Evolutionary conservation across 2,329 filamentous ascomycete genomes (phyloP), one percentile per base, ranked within the genome.

Genomic region (Alternaria consortialis): DNA sequence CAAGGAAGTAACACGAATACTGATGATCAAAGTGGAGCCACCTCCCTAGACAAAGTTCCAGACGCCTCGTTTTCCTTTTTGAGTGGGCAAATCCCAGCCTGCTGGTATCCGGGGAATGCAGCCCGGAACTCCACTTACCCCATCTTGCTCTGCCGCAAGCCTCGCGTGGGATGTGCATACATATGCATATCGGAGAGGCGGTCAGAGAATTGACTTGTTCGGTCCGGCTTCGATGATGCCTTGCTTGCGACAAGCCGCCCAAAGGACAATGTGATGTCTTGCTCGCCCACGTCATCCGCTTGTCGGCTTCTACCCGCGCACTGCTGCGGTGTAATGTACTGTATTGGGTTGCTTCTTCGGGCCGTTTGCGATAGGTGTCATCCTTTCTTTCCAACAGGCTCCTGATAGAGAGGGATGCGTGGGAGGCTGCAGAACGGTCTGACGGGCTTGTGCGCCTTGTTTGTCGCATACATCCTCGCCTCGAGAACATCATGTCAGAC

Each of bases 51-150:
- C 52, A 56, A 44, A 43, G 54, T 58, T 62, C 62, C 60, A 68
- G 65, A 58, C 66, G 63, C 65, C 63, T 69, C 58, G 56, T 57
- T 60, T 69, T 50, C 46, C 46, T 50, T 46, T 37, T 39, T 32
- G 44, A 32, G 53, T 56, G 56, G 60, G 61, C 56, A 53, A 56
- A 60, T 64, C 52, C 68, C 69, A 60, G 60, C 32, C 55, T 53
- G 60, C 57, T 63, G 67, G 70, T 58, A 64, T 65, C 58, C 68
- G 70, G 70, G 70, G 68, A 68, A 66, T 65, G 61, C 58, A 66
- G 58, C 55, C 68, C 66, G 68, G 60, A 58, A 61, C 58, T 66
- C 67, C 65, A 67, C 67, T 63, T 69, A 63, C 65, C 67, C 65
- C 67, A 69, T 62, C 39, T 48, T 56, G 44, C 57, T 43, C 56